Percentiles rank a stretch among this genome's conserved stretches.
Evolutionary conservation across 1,284 basidiomycete species (phyloP).

Genomic region (Apiotrichum montevideense): DNA sequence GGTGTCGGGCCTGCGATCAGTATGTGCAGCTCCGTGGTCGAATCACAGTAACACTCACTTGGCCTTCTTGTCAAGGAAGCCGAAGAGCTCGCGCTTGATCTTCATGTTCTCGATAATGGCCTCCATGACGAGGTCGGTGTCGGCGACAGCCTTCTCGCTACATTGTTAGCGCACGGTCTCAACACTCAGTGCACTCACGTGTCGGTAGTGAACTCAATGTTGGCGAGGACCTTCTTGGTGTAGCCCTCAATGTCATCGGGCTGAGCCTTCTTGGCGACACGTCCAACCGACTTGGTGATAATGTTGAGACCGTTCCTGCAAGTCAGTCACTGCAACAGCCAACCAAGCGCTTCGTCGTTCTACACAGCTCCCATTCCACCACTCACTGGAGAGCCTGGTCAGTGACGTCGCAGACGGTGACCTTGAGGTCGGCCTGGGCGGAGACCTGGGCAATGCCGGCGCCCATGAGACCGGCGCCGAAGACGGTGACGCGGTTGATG

Average conservation of each 20-base stretch:
- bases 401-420: constrained; percentile 47
- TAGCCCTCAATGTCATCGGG: constrained; percentile 48
- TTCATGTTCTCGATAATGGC: constrained; percentile 56
- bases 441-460: constrained; percentile 52
- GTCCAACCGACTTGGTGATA: constrained; percentile 52
- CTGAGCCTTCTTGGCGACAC: constrained; percentile 52
- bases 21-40: not conserved
- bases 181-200: constrained; percentile 28
- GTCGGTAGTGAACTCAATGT: constrained; percentile 52
- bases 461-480: constrained; percentile 52
- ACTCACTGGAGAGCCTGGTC: constrained; percentile 43
- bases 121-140: constrained; percentile 54
- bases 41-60: constrained; percentile 31
- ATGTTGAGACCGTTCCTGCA: constrained; percentile 52
- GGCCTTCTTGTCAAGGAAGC: constrained; percentile 51
- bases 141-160: constrained; percentile 48
- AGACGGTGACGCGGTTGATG: constrained; percentile 46
- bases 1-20: constrained; percentile 18
- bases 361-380: not conserved
- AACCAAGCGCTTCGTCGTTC: no score
- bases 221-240: constrained; percentile 47
- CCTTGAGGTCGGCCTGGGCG: constrained; percentile 49
- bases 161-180: not conserved
- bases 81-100: constrained; percentile 55
- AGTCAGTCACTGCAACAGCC: not conserved